Conservation (phyloP, 2,329 filamentous ascomycete genomes). For the Neofusicoccum kwambonambiense region DNA sequence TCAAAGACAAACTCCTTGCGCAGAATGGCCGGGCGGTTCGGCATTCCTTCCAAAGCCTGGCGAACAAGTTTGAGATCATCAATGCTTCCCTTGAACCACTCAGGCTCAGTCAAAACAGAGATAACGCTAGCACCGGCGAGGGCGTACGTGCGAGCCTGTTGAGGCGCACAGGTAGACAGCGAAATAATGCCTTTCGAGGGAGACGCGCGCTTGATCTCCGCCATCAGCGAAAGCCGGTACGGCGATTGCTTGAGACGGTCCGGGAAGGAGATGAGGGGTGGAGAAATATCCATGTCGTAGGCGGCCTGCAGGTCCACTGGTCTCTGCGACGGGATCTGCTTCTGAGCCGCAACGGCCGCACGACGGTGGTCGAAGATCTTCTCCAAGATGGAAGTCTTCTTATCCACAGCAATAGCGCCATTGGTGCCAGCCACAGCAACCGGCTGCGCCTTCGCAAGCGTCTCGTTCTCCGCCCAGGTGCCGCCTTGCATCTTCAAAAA, state of each 20-base stretch:
- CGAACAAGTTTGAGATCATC: constrained; percentile 87
- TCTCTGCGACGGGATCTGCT: constrained; percentile 79
- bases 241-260: constrained; percentile 76
- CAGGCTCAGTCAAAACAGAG: constrained; percentile 95
- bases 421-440: constrained; percentile 25
- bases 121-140: constrained; percentile 94
- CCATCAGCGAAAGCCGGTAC: constrained; percentile 89
- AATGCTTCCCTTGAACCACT: constrained; percentile 99
- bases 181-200: constrained; percentile 96
- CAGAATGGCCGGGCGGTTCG: constrained; percentile 85
- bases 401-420: constrained; percentile 40
- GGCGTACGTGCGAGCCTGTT: constrained; percentile 88
- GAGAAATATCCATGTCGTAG: constrained; percentile 80
- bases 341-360: constrained; percentile 74
- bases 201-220: constrained; percentile 94
- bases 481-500: constrained; percentile 86
- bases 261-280: constrained; percentile 78
- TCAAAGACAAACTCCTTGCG: constrained; percentile 98
- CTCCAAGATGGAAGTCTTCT: constrained; percentile 83
- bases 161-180: constrained; percentile 79
- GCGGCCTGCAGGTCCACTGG: constrained; percentile 80
- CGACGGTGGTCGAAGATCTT: constrained; percentile 84
- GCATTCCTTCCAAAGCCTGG: constrained; percentile 85
- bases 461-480: constrained; percentile 82
- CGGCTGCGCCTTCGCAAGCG: constrained; percentile 44